phyloP scores from a whole-genome alignment of 2,329 filamentous ascomycete genomes.

The Akanthomyces muscarius region DNA sequence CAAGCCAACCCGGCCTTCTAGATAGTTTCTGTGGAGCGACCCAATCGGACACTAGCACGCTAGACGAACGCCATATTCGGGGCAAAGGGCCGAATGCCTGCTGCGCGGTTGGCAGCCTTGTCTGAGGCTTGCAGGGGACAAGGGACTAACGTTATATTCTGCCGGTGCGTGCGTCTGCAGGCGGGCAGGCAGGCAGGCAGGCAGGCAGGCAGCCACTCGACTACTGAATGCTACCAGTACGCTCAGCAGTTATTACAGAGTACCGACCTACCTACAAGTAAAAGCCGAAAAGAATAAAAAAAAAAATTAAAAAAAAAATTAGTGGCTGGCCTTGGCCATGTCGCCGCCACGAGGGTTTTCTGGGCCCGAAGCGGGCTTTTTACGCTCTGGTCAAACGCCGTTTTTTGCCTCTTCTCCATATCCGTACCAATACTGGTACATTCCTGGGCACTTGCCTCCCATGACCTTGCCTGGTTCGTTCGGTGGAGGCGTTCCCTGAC shows the following conservation, averaged over 20 bases:
- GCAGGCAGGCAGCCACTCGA: too few relatives aligned
- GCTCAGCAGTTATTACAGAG: too few relatives aligned
- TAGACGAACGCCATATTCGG: background rate
- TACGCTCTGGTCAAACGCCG: background rate
- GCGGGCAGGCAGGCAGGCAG: background rate
- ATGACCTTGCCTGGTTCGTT: too few relatives aligned
- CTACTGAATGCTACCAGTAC: too few relatives aligned
- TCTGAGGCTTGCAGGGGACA: background rate
- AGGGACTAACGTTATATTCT: background rate
- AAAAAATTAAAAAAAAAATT: background rate
- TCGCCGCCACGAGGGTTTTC: background rate
- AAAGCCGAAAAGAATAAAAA: too few relatives aligned
- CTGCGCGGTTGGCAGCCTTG: background rate
- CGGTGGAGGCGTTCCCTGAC: too few relatives aligned
- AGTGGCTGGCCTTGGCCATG: background rate
- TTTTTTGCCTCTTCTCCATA: background rate
- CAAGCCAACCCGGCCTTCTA: background rate
- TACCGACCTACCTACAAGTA: too few relatives aligned
- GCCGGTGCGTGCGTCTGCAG: background rate
- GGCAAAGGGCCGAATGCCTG: conserved; percentile 12
- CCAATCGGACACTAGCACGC: background rate
- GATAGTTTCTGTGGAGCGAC: conserved; percentile 7
- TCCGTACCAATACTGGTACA: too few relatives aligned
- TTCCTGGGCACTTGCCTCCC: too few relatives aligned
- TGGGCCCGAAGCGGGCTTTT: conserved; percentile 1